Base-by-base conservation (phyloP, 2,329 filamentous ascomycete genomes). In the Byssoonygena ceratinophila region DNA sequence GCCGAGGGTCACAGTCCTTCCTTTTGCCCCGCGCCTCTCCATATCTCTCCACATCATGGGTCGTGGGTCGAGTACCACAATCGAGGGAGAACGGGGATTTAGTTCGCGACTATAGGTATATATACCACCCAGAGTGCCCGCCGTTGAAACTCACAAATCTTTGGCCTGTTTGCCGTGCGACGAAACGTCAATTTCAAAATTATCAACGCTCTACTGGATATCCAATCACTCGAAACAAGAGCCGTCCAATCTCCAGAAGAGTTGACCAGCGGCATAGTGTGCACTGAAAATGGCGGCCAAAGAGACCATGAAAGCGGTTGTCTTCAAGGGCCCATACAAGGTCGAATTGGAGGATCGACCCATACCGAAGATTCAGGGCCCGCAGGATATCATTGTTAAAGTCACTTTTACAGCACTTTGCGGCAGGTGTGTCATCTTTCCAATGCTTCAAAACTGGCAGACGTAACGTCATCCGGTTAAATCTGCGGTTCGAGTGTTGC, bases 341-440 rank as follows among this genome's bases (percentile, higher is more conserved):
- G 77, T 94, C 51, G 83, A 78, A 0, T 70, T 96, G 52, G 84
- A 94, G 70, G 81, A 92, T 55, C 78, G 87, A 18, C 88, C 88
- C 0, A 76, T 91, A 11, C 90, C 90, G 1, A 78, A 80, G 59
- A 76, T 95, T 57, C 75, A 83, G 60, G 76, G 86, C 54, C 76
- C 80, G 4, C 78, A 76, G 53, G 90, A 95, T 65, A 79, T 91
- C 54, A 82, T 95, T 59, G 80, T 95, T 63, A 90, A 87, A 67
- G 87, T 94, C 18, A 77, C 81, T 55, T 85, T 86, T 60, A 86
- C 88, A 23, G 90, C 87, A 14, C 76, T 96, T 29, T 96, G 90
- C 66, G 90, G 90, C 65, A 91, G 85, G 87, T 90, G 72, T 64
- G 80, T 31, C 36, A 11, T 11, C 40, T 14, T 73, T 41, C 54